These are phyloP conservation scores for Pythium phragmiticola DNA, from an alignment of 352 stramenopile genomes.

Conservation along the genomic window DNA sequence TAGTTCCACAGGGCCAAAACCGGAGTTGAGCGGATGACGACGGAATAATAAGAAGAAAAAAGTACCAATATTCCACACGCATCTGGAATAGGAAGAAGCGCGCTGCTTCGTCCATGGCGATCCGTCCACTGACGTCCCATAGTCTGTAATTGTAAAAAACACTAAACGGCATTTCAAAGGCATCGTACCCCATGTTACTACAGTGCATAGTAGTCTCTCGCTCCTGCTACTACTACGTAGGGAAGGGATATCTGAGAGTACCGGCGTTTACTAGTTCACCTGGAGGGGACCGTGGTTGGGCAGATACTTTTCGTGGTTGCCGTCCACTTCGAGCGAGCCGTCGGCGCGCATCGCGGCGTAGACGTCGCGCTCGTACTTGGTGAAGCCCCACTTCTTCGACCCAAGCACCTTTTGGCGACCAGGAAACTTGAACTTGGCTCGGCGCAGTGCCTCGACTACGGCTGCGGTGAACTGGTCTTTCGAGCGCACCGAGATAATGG, in stretches of 20 bases:
- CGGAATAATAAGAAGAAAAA: background rate
- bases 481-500: slow-evolving; percentile 96
- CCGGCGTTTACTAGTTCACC: too few relatives aligned
- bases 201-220: too few relatives aligned
- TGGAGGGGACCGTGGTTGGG: slow-evolving; percentile 80
- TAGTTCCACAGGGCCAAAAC: background rate
- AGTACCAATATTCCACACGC: background rate
- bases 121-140: background rate
- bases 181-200: background rate
- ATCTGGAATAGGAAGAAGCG: too few relatives aligned
- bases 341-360: slow-evolving; percentile 96
- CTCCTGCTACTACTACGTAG: too few relatives aligned
- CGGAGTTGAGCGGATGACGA: background rate
- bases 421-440: slow-evolving; percentile 99
- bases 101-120: background rate
- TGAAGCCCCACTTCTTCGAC: slow-evolving; percentile 96
- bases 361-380: slow-evolving; percentile 92
- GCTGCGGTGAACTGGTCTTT: slow-evolving; percentile 94
- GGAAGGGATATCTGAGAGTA: too few relatives aligned
- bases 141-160: slow-evolving; percentile 2
- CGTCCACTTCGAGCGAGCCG: slow-evolving; percentile 93
- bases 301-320: slow-evolving; percentile 98
- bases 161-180: background rate
- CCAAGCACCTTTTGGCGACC: slow-evolving; percentile 99
- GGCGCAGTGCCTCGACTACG: slow-evolving; percentile 97